These are phyloP conservation scores for Hylodesmum podocarpum DNA, from an alignment of 306 rosid species.

Conservation along the genomic window DNA sequence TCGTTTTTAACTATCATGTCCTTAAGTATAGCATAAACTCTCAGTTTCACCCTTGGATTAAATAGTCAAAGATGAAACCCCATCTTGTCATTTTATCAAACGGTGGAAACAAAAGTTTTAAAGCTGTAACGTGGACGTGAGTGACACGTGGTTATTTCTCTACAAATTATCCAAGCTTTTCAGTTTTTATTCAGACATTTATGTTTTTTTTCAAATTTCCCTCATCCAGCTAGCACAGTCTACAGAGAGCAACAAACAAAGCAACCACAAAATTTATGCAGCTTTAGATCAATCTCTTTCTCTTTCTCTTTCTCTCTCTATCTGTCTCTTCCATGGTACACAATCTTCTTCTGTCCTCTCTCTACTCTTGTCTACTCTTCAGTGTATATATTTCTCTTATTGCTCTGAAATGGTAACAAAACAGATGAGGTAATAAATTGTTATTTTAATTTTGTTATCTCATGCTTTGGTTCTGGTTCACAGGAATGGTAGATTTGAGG, in stretches of 20 bases:
- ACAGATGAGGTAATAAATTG: neutral
- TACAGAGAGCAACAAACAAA: slow-evolving; percentile 35
- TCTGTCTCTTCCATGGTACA: slow-evolving; percentile 51
- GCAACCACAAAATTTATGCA: slow-evolving; percentile 42
- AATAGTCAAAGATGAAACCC: neutral
- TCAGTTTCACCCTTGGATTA: neutral
- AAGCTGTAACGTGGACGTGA: neutral
- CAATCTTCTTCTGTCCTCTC: slow-evolving; percentile 11
- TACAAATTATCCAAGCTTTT: slow-evolving; percentile 37
- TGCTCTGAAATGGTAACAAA: neutral
- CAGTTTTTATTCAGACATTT: neutral
- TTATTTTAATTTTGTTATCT: slow-evolving; percentile 27
- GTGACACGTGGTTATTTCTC: neutral
- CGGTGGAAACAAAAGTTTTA: neutral
- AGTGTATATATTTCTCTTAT: slow-evolving; percentile 13
- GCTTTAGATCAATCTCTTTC: slow-evolving; percentile 46
- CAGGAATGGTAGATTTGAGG: slow-evolving; percentile 69
- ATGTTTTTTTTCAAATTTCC: slow-evolving; percentile 17
- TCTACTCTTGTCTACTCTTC: slow-evolving; percentile 18
- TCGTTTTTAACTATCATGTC: neutral
- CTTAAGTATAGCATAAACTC: neutral
- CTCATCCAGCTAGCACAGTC: slow-evolving; percentile 32
- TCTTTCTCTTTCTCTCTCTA: neutral
- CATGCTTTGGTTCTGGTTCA: slow-evolving; percentile 32
- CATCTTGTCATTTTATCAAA: neutral